A percentile compares a stretch with the other conserved stretches of the same genome.
These are phyloP conservation scores for Neurospora cerealis DNA, from an alignment of 495 filamentous ascomycete genomes.

Conservation along the genomic window DNA sequence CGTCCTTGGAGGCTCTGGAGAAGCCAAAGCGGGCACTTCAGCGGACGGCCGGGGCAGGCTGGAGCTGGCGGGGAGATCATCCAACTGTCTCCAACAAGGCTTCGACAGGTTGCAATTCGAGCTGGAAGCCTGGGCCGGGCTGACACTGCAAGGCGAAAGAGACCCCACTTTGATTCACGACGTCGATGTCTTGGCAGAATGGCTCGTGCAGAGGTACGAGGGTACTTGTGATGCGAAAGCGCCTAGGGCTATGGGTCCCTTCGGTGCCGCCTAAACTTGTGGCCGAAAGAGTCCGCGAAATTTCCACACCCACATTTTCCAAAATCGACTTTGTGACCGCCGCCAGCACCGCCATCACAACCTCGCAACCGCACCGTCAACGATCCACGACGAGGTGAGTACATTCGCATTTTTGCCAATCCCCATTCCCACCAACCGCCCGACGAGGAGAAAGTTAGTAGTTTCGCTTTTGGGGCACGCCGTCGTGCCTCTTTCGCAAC, in stretches of 20 bases:
- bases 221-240: background rate
- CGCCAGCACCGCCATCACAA: conserved; percentile 6
- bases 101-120: background rate
- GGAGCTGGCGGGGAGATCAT: background rate
- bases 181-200: background rate
- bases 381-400: conserved; percentile 17
- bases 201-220: background rate
- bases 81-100: background rate
- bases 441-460: background rate
- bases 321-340: conserved; percentile 11
- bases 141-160: background rate
- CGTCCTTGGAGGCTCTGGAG: background rate
- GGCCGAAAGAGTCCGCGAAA: conserved; percentile 18
- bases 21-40: background rate
- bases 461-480: background rate
- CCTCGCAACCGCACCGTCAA: conserved; percentile 14
- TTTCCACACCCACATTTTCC: conserved; percentile 22
- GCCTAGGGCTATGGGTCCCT: background rate
- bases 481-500: background rate
- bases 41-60: background rate
- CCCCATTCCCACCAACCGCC: background rate
- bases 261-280: conserved; percentile 16
- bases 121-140: background rate
- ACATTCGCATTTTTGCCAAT: background rate
- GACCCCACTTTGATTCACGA: background rate